Base-by-base conservation (phyloP, 305 asterid species). In the Withania somnifera region DNA sequence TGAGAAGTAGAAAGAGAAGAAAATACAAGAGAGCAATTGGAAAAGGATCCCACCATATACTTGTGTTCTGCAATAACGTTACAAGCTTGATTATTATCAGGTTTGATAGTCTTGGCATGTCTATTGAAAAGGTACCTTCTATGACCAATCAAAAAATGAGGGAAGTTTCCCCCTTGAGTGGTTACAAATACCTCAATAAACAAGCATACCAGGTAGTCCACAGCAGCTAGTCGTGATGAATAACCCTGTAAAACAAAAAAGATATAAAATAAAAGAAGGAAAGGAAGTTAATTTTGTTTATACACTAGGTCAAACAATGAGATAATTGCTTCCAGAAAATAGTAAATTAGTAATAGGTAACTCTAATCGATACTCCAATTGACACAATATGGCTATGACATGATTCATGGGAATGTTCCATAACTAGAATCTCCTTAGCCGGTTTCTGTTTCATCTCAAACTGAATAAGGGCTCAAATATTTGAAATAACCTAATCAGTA, bases 111-210 rank as follows among this genome's bases (percentile, higher is more conserved):
- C 87, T 92, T 93, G 8, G 98, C 95, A 13, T 93, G 98, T 42
- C 98, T 97, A 71, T 91, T 91, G 87, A 89, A 89, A 79, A 93
- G 82, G 84, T 92, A 94, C 82, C 95, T 90, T 84, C 98, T 85
- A 69, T 94, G 98, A 11, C 98, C 98, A 91, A 94, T 89, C 63
- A 94, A 89, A 89, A 94, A 94, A 85, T 94, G 95, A 52, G 98
- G 98, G 84, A 94, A 95, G 89, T 95, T 95, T 84, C 98, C 98
- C 54, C 98, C 96, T 90, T 95, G 98, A 61, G 98, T 93, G 52
- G 96, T 95, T 24, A 93, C 97, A 85, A 95, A 95, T 61, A 93
- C 97, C 86, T 95, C 98, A 83, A 98, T 95, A 66, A 53, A 85
- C 91, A 95, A 88, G 89, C 98, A 93, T 56, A 92, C 93, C 85